phyloP scores from a whole-genome alignment of 306 rosid genomes.

The Cicer cuneatum region DNA sequence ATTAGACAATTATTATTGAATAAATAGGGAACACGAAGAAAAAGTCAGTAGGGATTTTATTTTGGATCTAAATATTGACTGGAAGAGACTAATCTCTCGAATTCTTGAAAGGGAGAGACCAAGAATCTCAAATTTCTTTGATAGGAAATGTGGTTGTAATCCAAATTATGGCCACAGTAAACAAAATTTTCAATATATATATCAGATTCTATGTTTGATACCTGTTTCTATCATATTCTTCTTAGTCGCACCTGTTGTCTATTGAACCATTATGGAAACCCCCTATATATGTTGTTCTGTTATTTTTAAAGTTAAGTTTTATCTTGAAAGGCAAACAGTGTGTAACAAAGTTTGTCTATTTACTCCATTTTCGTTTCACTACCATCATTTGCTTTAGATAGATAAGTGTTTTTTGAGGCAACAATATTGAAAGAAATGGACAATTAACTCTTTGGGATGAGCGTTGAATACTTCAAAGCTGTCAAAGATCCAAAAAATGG shows the following conservation, averaged over 20 bases:
- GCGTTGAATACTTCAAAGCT: conserved; percentile 82
- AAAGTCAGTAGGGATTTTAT: no score
- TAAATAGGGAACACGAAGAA: no score
- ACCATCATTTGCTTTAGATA: neutral
- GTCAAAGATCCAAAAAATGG: conserved; percentile 93
- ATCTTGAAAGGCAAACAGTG: neutral
- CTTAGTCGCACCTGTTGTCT: conserved; percentile 19
- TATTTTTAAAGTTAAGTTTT: neutral
- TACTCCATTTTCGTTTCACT: conserved; percentile 1
- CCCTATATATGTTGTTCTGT: conserved; percentile 11
- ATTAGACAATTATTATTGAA: no score
- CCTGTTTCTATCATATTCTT: neutral
- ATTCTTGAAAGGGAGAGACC: no score
- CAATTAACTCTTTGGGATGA: conserved; percentile 95
- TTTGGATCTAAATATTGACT: no score
- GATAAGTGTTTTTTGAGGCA: conserved; percentile 46
- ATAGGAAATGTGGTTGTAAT: no score
- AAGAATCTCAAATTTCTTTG: no score
- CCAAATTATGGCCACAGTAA: no score
- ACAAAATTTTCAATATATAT: no score
- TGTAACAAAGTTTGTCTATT: neutral
- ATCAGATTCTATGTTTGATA: no score
- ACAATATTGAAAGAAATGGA: conserved; percentile 92
- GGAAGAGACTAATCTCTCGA: no score
- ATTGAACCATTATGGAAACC: neutral